Conservation (phyloP, 2,329 filamentous ascomycete genomes). For the Arthrobotrys conoides region DNA sequence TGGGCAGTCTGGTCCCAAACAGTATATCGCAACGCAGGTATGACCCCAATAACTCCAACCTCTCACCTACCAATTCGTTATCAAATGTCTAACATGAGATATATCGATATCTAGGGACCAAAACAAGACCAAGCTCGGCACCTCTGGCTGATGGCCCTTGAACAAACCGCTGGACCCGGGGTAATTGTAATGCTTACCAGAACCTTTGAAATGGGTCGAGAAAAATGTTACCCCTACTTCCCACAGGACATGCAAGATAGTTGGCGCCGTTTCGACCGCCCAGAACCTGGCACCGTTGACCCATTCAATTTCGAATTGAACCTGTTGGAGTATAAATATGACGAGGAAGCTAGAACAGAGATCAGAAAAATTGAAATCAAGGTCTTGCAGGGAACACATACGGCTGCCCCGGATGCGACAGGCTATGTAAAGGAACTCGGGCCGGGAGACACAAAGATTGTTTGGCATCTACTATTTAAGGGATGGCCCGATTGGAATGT, state of each 20-base stretch:
- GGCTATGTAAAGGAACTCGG: slow-evolving; percentile 48
- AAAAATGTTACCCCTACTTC: slow-evolving; percentile 94
- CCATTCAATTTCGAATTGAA: slow-evolving; percentile 73
- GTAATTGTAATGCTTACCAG: slow-evolving; percentile 97
- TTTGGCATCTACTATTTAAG: slow-evolving; percentile 65
- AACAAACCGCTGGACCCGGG: slow-evolving; percentile 80
- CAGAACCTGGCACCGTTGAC: slow-evolving; percentile 27
- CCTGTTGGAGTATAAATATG: slow-evolving; percentile 72
- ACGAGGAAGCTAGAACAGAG: slow-evolving; percentile 75
- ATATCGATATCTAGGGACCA: slow-evolving; percentile 79
- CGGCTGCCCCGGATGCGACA: slow-evolving; percentile 56
- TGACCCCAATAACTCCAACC: not conserved
- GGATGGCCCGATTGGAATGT: slow-evolving; percentile 65
- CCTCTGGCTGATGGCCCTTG: slow-evolving; percentile 95
- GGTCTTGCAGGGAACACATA: slow-evolving; percentile 68
- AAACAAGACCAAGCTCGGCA: slow-evolving; percentile 82
- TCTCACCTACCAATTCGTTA: not conserved
- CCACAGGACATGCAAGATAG: slow-evolving; percentile 73
- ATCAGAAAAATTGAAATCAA: slow-evolving; percentile 79
- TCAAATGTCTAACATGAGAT: not conserved
- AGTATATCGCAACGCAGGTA: slow-evolving; percentile 90
- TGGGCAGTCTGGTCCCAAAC: slow-evolving; percentile 70
- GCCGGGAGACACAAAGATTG: slow-evolving; percentile 62
- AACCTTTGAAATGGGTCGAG: slow-evolving; percentile 80
- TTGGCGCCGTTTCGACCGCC: slow-evolving; percentile 74